phyloP scores from a whole-genome alignment of 1,139 yeast species.

The Sugiyamaella grinbergsii region DNA sequence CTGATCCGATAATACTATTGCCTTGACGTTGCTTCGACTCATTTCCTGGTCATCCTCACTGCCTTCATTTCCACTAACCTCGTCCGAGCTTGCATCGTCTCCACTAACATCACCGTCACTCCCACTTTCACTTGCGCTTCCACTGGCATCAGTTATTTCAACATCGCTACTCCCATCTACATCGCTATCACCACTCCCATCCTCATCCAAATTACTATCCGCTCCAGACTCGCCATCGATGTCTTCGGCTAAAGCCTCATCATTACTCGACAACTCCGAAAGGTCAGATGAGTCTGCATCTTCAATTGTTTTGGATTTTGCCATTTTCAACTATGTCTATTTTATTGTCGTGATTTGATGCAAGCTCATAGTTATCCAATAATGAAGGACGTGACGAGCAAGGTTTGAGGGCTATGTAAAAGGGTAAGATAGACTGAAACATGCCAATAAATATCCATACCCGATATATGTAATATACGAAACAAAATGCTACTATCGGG shows the following conservation, averaged over 20 bases:
- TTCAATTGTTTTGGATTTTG: slow-evolving; percentile 10
- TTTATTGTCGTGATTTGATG: not conserved
- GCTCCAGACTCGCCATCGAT: slow-evolving; percentile 27
- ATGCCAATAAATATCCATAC: not conserved
- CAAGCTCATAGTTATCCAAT: no score
- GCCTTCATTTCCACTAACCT: slow-evolving; percentile 18
- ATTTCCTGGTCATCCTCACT: slow-evolving; percentile 25
- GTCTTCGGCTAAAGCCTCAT: slow-evolving; percentile 24
- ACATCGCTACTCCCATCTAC: slow-evolving; percentile 28
- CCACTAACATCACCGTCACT: slow-evolving; percentile 28
- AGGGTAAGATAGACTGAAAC: no score
- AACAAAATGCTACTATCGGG: not conserved
- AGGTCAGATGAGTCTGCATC: slow-evolving; percentile 32
- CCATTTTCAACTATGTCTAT: not conserved
- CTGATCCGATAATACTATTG: slow-evolving; percentile 21
- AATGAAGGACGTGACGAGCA: no score
- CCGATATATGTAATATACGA: not conserved
- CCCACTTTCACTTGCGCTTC: slow-evolving; percentile 28
- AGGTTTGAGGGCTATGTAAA: no score
- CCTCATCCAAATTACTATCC: slow-evolving; percentile 30
- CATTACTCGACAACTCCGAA: slow-evolving; percentile 29
- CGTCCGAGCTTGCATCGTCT: slow-evolving; percentile 26
- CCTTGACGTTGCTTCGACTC: slow-evolving; percentile 26
- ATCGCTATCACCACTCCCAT: slow-evolving; percentile 27
- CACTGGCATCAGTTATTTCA: slow-evolving; percentile 25